Evolutionary conservation across 108 stramenopile genomes (phyloP), one percentile per base, ranked within the genome.

Genomic region (Skeletonema potamos): DNA sequence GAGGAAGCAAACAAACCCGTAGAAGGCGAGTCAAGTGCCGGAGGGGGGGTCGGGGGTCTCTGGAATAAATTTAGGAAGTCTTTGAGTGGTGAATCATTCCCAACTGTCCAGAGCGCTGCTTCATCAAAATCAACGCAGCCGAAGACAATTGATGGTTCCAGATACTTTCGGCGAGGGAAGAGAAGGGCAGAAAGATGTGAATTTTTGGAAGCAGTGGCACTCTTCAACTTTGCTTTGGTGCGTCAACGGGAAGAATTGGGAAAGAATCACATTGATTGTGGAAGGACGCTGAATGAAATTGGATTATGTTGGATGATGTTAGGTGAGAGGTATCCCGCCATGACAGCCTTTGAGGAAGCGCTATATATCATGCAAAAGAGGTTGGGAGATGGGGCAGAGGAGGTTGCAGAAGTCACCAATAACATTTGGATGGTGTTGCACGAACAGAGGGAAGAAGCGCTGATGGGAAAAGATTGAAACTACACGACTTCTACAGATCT

Each of bases 361-460:
- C 27, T 70, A 6, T 70, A 59, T 33, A 70, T 70, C 30, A 15
- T 32, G n/a, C 68, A 70, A 36, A 51, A 70, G 27, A 17, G 7
- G 1, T 48, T 70, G 13, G 68, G 68, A 18, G 55, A 56, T 44
- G 68, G 68, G 24, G 68, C 68, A 41, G 29, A 39, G 55, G 68
- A 70, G 54, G 68, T 70, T 18, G 68, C 68, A 9, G 58, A 70
- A 28, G 59, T 51, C 4, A 70, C 68, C 0, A 70, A 70, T 37
- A 70, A 59, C 3, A 70, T 70, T 30, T 70, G 68, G 68, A 70
- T 70, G 68, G 28, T 70, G 10, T 60, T 70, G 27, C 68, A 70
- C 30, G 58, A 70, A 22, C 58, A 70, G 28, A 34, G 58, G 27
- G 41, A 30, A 10, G 68, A 70, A 30, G 27, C 59, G 9, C 48